Evolutionary conservation across 2,329 filamentous ascomycete genomes (phyloP).

Genomic region (Elsinoe fawcettii): DNA sequence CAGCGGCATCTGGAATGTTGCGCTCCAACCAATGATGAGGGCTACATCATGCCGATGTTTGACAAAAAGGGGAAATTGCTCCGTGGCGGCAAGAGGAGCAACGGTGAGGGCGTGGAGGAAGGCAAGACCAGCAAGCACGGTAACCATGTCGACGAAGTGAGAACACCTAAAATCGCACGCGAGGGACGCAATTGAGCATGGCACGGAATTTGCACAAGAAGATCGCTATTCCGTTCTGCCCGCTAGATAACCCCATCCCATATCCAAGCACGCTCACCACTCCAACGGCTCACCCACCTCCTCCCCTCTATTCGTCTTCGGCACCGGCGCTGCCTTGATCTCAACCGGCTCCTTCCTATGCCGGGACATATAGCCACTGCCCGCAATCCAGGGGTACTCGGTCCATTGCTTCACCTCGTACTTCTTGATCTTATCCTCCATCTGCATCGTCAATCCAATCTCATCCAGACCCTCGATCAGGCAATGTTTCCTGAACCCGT

Average conservation of each 20-base stretch:
- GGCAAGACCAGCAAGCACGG: too few relatives aligned
- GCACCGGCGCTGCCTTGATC: constrained; percentile 61
- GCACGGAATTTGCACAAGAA: neutral
- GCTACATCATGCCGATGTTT: too few relatives aligned
- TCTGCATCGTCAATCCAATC: constrained; percentile 88
- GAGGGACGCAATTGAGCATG: too few relatives aligned
- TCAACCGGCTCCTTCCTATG: constrained; percentile 51
- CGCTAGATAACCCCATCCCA: neutral
- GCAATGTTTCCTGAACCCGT: constrained; percentile 91
- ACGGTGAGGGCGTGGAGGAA: too few relatives aligned
- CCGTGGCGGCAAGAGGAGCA: too few relatives aligned
- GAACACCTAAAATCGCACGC: too few relatives aligned
- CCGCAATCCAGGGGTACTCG: constrained; percentile 87
- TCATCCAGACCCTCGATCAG: constrained; percentile 89
- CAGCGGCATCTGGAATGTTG: too few relatives aligned
- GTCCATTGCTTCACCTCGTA: constrained; percentile 72
- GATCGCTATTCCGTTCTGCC: neutral
- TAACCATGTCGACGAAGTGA: too few relatives aligned
- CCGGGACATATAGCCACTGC: constrained; percentile 65
- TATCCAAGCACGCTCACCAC: constrained; percentile 50
- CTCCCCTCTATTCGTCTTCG: constrained; percentile 83
- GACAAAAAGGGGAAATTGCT: too few relatives aligned
- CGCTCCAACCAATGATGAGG: too few relatives aligned
- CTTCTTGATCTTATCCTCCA: constrained; percentile 76
- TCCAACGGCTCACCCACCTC: constrained; percentile 78